A percentile compares a stretch with the other conserved stretches of the same genome.
Conservation (phyloP, 345 rosid species). For the Heritiera littoralis region DNA sequence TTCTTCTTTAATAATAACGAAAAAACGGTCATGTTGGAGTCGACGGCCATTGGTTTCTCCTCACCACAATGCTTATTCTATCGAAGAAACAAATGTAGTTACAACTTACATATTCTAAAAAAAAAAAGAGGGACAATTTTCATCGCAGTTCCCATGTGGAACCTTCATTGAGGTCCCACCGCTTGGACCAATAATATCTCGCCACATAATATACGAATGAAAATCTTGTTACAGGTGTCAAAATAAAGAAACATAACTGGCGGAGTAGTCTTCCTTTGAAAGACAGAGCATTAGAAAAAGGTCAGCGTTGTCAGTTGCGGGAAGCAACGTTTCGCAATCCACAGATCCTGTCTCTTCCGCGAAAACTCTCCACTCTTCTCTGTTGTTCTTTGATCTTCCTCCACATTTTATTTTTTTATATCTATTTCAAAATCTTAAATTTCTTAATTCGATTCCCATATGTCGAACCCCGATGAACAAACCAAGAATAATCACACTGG, state of each 20-base stretch:
- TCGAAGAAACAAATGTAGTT: background rate
- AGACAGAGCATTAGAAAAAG: too few relatives aligned
- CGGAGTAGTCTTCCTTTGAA: too few relatives aligned
- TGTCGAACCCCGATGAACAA: slow-evolving; percentile 37
- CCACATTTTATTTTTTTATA: background rate
- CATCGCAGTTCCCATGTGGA: background rate
- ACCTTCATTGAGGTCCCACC: background rate
- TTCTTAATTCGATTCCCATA: background rate
- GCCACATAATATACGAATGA: background rate
- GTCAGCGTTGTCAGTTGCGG: slow-evolving; percentile 5
- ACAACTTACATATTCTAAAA: background rate
- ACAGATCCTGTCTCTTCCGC: background rate
- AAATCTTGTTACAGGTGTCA: too few relatives aligned
- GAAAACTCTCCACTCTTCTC: background rate
- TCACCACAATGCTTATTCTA: too few relatives aligned
- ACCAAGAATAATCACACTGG: background rate
- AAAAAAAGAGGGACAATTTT: too few relatives aligned
- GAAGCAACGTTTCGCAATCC: background rate
- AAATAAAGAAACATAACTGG: too few relatives aligned
- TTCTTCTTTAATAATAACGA: background rate
- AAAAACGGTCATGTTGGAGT: too few relatives aligned
- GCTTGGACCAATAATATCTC: background rate
- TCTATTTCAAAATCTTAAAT: background rate
- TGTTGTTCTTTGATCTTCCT: background rate
- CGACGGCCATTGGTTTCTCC: background rate